Percentiles rank a stretch among this genome's conserved stretches.
These are phyloP conservation scores for Nakazawaea ambrosiae DNA, from an alignment of 805 yeast species.

Conservation along the genomic window DNA sequence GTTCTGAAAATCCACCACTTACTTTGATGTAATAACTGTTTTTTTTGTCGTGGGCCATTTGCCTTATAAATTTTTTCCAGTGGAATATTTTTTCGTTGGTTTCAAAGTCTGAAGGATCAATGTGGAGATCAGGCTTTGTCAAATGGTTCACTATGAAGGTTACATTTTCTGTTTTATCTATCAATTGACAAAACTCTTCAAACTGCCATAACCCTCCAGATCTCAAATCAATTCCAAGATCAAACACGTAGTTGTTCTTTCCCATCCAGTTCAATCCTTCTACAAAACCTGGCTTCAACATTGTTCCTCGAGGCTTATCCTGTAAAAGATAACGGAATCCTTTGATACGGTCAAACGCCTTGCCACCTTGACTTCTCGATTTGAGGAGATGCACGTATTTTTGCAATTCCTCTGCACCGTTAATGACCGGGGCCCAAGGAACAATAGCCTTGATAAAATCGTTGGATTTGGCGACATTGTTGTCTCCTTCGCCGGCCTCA, in stretches of 20 bases:
- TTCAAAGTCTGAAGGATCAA: slow-evolving; percentile 7
- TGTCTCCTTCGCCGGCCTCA: slow-evolving; percentile 12
- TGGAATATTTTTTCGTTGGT: slow-evolving; percentile 11
- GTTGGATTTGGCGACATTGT: slow-evolving; percentile 10
- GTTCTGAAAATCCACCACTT: slow-evolving; percentile 35
- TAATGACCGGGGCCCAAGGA: slow-evolving; percentile 40
- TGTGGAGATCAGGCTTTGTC: slow-evolving; percentile 30
- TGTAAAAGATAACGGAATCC: slow-evolving; percentile 38
- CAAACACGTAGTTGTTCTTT: slow-evolving; percentile 25
- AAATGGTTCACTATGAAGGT: slow-evolving; percentile 34
- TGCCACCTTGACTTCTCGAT: slow-evolving; percentile 5
- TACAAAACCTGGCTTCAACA: slow-evolving; percentile 22
- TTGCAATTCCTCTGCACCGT: slow-evolving; percentile 21
- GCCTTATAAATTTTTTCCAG: slow-evolving; percentile 19
- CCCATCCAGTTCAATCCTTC: slow-evolving; percentile 29
- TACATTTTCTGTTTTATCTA: slow-evolving; percentile 21
- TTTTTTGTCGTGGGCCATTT: slow-evolving; percentile 12
- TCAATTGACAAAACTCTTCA: slow-evolving; percentile 26
- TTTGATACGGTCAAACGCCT: slow-evolving; percentile 18
- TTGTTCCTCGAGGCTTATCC: slow-evolving; percentile 31
- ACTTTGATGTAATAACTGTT: slow-evolving; percentile 28
- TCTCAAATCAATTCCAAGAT: slow-evolving; percentile 34
- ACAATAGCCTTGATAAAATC: slow-evolving; percentile 23
- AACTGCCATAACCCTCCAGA: slow-evolving; percentile 33
- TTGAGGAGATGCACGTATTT: slow-evolving; percentile 14